Base-by-base conservation (phyloP, 495 filamentous ascomycete genomes). In the Aspergillus saccharolyticus region DNA sequence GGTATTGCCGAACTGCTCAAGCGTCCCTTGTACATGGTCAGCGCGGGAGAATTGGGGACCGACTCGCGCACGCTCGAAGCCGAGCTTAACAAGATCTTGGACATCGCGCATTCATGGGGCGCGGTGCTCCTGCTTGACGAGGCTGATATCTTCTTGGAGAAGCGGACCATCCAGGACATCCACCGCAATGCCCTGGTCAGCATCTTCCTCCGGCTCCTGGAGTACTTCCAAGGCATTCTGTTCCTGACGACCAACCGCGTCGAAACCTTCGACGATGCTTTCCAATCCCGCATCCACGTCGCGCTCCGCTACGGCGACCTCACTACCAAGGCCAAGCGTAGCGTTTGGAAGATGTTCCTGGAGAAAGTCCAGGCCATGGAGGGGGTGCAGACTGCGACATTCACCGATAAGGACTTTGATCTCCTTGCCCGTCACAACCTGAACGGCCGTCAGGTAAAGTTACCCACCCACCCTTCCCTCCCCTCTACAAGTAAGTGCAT, bases 371-470 rank as follows among this genome's bases (percentile, higher is more conserved):
- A 83, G 14, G 80, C 80, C 9, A 80, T 83, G 56, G 82, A 87
- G 58, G 85, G 83, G 16, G 71, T 87, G 22, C 78, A 81, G 53
- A 78, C 76, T 0, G 80, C 76, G 58, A 69, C 78, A 1, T 94
- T 96, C 64, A 80, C 77, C 0, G 84, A 90, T 17, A 77, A 79
- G 22, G 88, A 93, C 65, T 87, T 81, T 63, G 85, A 86, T 46
- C 66, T 66, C 42, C 72, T 96, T 47, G 81, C 88, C 0, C 77
- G 85, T 44, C 83, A 87, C 64, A 84, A 84, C 43, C 71, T 96
- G 53, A 96, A 96, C 64, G 91, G 91, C n/a, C 83, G 91, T 57
- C 91, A 96, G 79, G 83, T 83, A n/a, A n/a, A n/a, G n/a, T n/a
- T n/a, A n/a, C n/a, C n/a, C n/a, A n/a, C n/a, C n/a, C n/a, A n/a